phyloP scores from a whole-genome alignment of 2,329 filamentous ascomycete genomes.

The Talaromyces verruculosus region DNA sequence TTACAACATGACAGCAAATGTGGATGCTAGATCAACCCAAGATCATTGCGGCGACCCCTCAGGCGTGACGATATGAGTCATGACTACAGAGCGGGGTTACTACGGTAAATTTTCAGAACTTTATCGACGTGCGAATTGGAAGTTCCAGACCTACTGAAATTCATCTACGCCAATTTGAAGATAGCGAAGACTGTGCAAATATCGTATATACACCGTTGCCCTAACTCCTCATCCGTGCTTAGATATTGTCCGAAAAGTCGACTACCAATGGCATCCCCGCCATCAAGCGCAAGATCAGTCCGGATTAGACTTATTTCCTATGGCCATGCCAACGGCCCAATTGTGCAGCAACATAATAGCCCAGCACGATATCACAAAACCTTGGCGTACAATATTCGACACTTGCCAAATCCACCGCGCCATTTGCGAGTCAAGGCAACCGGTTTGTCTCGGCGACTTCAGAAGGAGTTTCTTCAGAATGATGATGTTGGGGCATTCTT shows the following conservation, averaged over 20 bases:
- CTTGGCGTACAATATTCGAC: neutral
- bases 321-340: neutral
- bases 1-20: neutral
- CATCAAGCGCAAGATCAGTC: neutral
- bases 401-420: conserved; percentile 3
- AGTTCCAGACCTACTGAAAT: neutral
- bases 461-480: neutral
- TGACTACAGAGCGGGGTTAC: neutral
- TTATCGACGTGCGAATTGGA: neutral
- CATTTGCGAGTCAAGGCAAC: neutral
- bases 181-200: neutral
- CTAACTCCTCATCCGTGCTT: neutral
- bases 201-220: neutral
- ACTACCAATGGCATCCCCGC: neutral
- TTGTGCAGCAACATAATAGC: neutral
- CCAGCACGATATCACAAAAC: neutral
- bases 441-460: neutral
- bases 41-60: neutral
- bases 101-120: neutral
- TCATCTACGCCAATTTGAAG: neutral
- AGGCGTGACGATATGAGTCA: neutral
- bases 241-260: neutral
- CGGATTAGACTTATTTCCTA: neutral
- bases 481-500: neutral
- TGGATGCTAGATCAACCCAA: neutral